These are phyloP conservation scores for Zymoseptoria tritici DNA, from an alignment of 2,329 filamentous ascomycete genomes.

Conservation along the genomic window DNA sequence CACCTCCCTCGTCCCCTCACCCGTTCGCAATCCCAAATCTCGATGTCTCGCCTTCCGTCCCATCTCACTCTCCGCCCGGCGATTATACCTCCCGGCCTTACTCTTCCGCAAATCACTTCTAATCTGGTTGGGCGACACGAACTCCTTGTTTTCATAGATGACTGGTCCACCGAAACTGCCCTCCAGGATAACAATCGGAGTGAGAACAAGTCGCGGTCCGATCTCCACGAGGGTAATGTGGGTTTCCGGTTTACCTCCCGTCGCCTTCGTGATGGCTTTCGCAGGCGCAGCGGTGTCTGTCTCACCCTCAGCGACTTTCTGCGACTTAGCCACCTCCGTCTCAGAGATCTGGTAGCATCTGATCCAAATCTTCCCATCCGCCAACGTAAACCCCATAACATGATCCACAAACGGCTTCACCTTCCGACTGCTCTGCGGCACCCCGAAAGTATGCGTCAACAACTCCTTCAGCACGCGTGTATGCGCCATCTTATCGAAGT, in stretches of 20 bases:
- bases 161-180: constrained; percentile 92
- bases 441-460: constrained; percentile 82
- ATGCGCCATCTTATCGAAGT: constrained; percentile 65
- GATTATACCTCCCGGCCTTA: constrained; percentile 72
- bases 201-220: constrained; percentile 84
- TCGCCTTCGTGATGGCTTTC: constrained; percentile 32
- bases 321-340: constrained; percentile 55
- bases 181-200: constrained; percentile 90
- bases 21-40: constrained; percentile 66
- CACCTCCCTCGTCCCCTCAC: constrained; percentile 54
- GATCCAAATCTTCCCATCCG: constrained; percentile 93
- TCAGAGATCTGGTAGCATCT: constrained; percentile 91
- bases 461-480: constrained; percentile 81
- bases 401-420: constrained; percentile 95
- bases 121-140: constrained; percentile 89
- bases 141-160: constrained; percentile 97
- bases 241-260: constrained; percentile 47
- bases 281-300: constrained; percentile 26
- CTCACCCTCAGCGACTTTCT: constrained; percentile 29
- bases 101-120: constrained; percentile 68
- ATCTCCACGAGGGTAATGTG: constrained; percentile 85
- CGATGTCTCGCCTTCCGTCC: constrained; percentile 68
- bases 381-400: constrained; percentile 84
- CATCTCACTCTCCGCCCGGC: constrained; percentile 63
- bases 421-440: constrained; percentile 79